Base-by-base conservation (phyloP, 2,329 filamentous ascomycete species). In the Colletotrichum viniferum region DNA sequence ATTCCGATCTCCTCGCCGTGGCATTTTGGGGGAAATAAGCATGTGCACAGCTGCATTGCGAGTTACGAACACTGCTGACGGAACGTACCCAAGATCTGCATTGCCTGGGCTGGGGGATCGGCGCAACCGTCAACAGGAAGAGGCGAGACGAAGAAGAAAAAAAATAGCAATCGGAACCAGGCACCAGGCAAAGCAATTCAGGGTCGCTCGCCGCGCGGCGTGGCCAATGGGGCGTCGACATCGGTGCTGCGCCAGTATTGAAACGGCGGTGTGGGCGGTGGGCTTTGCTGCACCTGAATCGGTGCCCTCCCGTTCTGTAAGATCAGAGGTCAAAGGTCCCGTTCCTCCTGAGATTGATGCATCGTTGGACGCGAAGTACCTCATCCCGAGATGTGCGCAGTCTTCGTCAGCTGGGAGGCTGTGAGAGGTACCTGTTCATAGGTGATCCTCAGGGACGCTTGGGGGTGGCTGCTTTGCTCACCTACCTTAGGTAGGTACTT, bases 211-310 rank as follows among this genome's bases (percentile, higher is more conserved):
- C 43, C 58, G 58, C 71, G 28, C 34, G 16, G 43, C 32, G 30
- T 32, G 60, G 62, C 69, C 62, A 67, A 69, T 69, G 26, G 34
- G 55, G 21, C 18, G 67, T 26, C 52, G 16, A 6, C 7, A 18
- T 55, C 21, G 38, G 21, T 30, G 28, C 68, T 63, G 68, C 68
- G 68, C 68, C 68, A 56, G 36, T 63, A 28, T 70, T 70, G 68
- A 70, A 70, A 70, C 68, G 68, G 68, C 58, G 56, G 56, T 71
- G 38, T 70, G 68, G 58, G 60, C 68, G 21, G 68, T 55, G 68
- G 68, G 24, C 68, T n/a, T 13, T 18, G 34, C 56, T 64, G 68
- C 67, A 70, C 67, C 67, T 69, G 67, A 69, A 62, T 70, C 68
- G 68, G 56, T 32, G 56, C 58, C 68, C 56, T 70, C 30, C 58